phyloP scores from a whole-genome alignment of 495 filamentous ascomycete genomes.

The Parachaetomium inaequale region DNA sequence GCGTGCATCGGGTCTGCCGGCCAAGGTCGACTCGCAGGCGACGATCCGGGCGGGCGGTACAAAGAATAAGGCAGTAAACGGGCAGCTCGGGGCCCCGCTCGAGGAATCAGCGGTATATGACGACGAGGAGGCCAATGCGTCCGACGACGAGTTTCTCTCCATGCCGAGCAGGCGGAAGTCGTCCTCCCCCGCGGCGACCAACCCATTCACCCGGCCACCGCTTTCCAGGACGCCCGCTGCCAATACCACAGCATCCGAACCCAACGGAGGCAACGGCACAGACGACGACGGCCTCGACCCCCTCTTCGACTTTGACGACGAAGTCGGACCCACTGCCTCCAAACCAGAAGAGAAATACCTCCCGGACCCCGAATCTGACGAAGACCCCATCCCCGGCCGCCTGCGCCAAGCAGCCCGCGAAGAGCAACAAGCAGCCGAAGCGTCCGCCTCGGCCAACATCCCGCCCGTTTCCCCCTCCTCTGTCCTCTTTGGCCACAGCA shows the following conservation, averaged over 20 bases:
- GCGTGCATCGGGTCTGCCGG: background rate
- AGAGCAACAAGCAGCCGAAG: background rate
- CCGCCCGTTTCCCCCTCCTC: conserved; percentile 28
- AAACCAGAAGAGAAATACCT: conserved; percentile 20
- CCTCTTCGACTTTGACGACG: conserved; percentile 33
- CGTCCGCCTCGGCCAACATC: background rate
- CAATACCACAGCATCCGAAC: background rate
- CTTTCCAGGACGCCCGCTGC: background rate
- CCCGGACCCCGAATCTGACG: conserved; percentile 22
- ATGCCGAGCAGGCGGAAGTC: conserved; percentile 28
- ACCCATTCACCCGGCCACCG: conserved; percentile 17
- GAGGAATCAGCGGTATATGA: conserved; percentile 26
- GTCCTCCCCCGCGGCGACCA: conserved; percentile 17
- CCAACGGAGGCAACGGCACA: conserved; percentile 2
- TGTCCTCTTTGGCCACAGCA: conserved; percentile 28
- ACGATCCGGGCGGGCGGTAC: conserved; percentile 8
- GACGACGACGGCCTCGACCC: conserved; percentile 23
- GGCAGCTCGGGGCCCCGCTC: conserved; percentile 19
- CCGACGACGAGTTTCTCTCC: conserved; percentile 34
- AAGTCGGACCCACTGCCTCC: conserved; percentile 7
- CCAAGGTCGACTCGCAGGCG: conserved; percentile 26
- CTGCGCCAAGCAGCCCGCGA: background rate
- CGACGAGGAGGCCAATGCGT: conserved; percentile 20
- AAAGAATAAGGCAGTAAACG: background rate
- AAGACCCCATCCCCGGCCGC: conserved; percentile 10